Evolutionary conservation across 2,329 filamentous ascomycete species (phyloP).

Genomic region (Mycosphaerelloides madeirae): DNA sequence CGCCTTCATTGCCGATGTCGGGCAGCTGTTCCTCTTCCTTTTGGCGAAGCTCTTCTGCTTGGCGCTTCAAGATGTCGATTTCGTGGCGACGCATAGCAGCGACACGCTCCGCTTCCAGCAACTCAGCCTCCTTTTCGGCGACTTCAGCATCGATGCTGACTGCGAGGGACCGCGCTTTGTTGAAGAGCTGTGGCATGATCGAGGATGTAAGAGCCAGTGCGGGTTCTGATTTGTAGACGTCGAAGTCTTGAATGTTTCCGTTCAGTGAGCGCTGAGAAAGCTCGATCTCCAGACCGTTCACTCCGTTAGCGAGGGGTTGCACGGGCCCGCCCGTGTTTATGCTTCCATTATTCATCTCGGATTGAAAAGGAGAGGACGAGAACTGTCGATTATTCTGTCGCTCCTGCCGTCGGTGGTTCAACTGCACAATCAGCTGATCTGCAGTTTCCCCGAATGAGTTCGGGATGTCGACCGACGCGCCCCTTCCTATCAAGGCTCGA

Average conservation of each 20-base stretch:
- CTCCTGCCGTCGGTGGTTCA: constrained; percentile 65
- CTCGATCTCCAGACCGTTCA: constrained; percentile 23
- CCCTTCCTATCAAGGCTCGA: constrained; percentile 64
- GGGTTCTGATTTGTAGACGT: constrained; percentile 41
- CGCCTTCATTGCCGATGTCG: constrained; percentile 26
- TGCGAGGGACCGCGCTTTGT: constrained; percentile 42
- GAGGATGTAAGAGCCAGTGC: constrained; percentile 58
- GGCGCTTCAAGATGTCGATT: constrained; percentile 54
- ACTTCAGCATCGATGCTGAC: constrained; percentile 66
- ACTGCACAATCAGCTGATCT: constrained; percentile 71
- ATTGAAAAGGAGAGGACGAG: constrained; percentile 62
- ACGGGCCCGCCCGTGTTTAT: constrained; percentile 25
- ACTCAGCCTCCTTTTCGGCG: constrained; percentile 61
- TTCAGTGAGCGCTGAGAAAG: constrained; percentile 17
- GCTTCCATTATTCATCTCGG: constrained; percentile 15
- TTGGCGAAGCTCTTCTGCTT: constrained; percentile 45
- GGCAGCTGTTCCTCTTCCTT: constrained; percentile 52
- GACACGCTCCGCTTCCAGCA: constrained; percentile 44
- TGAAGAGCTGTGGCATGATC: constrained; percentile 53
- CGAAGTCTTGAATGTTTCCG: constrained; percentile 3
- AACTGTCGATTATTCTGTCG: constrained; percentile 54
- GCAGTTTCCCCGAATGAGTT: constrained; percentile 80
- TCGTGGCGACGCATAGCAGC: constrained; percentile 62
- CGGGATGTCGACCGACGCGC: constrained; percentile 74
- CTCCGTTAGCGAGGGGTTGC: constrained; percentile 17